Evolutionary conservation across 345 rosid genomes (phyloP), one percentile per base, ranked within the genome.

Genomic region (Kernera saxatilis): DNA sequence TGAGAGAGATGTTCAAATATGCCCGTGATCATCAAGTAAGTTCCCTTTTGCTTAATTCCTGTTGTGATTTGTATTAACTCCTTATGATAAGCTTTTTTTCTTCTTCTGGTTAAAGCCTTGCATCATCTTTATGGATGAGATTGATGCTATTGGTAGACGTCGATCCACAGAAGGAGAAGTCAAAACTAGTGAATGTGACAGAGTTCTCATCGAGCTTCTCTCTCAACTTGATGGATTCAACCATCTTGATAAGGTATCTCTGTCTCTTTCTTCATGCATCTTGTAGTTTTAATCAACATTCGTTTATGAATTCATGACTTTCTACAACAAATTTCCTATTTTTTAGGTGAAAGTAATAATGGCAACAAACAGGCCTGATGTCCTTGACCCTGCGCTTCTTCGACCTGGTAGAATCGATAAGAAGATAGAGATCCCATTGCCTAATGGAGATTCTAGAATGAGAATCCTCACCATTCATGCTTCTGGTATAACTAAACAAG

Each of bases 21-120:
- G 98, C 98, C n/a, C 90, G 91, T 69, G 97, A 90, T 78, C 97
- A 92, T 77, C 97, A 92, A 77, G 97, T 90, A 78, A 80, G 86
- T 37, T 8, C 54, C 29, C 15, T 13, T 23, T 5, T 48, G 56
- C 57, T 5, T 35, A 8, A 52, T 32, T 2, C 43, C 1, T 68
- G 14, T 29, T 64, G 29, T 44, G 50, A 25, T 30, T 33, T 35
- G 18, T 46, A 11, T 3, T 35, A 1, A 12, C n/a, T 59, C 30
- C 22, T 30, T 8, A 19, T 29, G 27, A 41, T 40, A 12, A 52
- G 51, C 6, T 37, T 22, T 32, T 13, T 52, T 74, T 32, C 44
- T 64, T 76, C 46, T 81, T 56, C 10, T 69, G 35, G 45, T 55
- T 41, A 32, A 56, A 92, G 95, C 97, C 95, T 12, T 90, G 98